Evolutionary conservation across 805 yeast genomes (phyloP), one percentile per base, ranked within the genome.

Genomic region (Saccharomyces jurei): DNA sequence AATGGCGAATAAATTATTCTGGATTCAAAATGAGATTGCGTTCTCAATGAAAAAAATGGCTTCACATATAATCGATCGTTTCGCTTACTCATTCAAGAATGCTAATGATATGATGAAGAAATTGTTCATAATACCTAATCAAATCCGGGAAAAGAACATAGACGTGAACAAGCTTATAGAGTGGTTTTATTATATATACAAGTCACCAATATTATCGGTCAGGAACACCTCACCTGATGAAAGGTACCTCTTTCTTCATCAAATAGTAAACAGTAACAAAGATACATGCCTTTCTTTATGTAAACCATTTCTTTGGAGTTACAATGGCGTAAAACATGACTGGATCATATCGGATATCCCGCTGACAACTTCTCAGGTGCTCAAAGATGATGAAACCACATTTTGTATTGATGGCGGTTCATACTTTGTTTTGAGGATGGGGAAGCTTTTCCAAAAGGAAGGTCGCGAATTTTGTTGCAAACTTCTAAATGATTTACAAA

Each of bases 221-320:
- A 50, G 60, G 13, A 62, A 62, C 30, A 50, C 54, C 17, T 61
- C 67, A 0, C 64, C 65, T 1, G 67, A 63, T 54, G 62, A 63
- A 51, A 52, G 61, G 28, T 48, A 53, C 6, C 17, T 60, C 6
- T 57, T 54, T 21, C 57, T 58, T 13, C 53, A 56, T 30, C 50
- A 26, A 14, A 46, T 61, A 9, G 41, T 56, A 25, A 49, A 49
- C 26, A 52, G 53, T 41, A 48, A 46, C 31, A n/a, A 52, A 17
- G 30, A 13, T 10, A 29, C 30, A 5, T 54, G 55, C 25, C 48
- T 53, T 4, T 48, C 28, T 6, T 26, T 48, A 2, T 32, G 50
- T 13, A 47, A 48, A 21, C 50, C 50, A 11, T 27, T 11, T 5
- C 17, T 51, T 6, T 36, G 44, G 44, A 2, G 25, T 6, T 36